These are phyloP conservation scores for Orychophragmus violaceus DNA, from an alignment of 345 rosid genomes.

Conservation along the genomic window DNA sequence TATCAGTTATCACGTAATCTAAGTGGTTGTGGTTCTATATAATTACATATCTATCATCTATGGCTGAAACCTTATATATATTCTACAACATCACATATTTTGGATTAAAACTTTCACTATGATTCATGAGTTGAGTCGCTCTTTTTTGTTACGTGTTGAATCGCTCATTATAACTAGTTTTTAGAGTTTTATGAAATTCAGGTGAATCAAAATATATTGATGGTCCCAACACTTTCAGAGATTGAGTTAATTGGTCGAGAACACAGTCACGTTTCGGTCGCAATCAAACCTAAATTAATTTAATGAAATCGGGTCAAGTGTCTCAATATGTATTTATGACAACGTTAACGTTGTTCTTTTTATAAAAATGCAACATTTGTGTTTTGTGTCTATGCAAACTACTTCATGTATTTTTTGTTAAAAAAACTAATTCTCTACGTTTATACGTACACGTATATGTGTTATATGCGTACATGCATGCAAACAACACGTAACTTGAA, in stretches of 20 bases:
- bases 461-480: not conserved
- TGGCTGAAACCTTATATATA: not conserved
- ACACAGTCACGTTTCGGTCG: slow-evolving; percentile 15
- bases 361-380: not conserved
- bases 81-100: not conserved
- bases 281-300: slow-evolving; percentile 11
- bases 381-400: too few species aligned
- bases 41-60: not conserved
- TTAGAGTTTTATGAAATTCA: slow-evolving; percentile 7
- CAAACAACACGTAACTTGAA: slow-evolving; percentile 10
- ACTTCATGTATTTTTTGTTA: too few species aligned
- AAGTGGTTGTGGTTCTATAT: not conserved
- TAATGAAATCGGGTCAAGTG: slow-evolving; percentile 2
- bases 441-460: not conserved
- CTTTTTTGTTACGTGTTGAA: too few species aligned
- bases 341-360: slow-evolving; percentile 4
- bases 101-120: not conserved
- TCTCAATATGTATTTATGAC: slow-evolving; percentile 13
- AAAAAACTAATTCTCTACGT: not conserved
- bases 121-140: not conserved
- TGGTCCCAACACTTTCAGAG: slow-evolving; percentile 2
- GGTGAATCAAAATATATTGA: slow-evolving; percentile 15
- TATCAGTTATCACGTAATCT: not conserved
- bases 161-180: not conserved
- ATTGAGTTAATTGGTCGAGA: slow-evolving; percentile 12